phyloP scores from a whole-genome alignment of 2,329 filamentous ascomycete genomes.

The Rugonectria rugulosa region DNA sequence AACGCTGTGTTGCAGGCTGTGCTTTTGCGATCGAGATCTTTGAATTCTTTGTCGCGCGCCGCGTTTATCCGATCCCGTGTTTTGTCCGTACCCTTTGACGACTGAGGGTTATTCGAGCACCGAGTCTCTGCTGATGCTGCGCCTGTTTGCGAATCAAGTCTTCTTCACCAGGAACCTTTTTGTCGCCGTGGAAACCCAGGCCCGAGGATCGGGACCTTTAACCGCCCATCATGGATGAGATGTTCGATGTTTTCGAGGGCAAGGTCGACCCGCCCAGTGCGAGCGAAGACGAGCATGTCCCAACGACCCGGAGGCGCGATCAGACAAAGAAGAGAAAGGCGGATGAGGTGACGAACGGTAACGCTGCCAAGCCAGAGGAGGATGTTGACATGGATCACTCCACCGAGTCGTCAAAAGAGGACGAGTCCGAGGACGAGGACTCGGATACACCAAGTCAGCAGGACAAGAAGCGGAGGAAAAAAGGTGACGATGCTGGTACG shows the following conservation, averaged over 20 bases:
- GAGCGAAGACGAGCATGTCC: slow-evolving; percentile 53
- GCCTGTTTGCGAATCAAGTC: not conserved
- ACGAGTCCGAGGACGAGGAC: slow-evolving; percentile 44
- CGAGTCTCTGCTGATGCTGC: not conserved
- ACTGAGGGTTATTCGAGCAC: not conserved
- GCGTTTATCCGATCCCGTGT: slow-evolving; percentile 9
- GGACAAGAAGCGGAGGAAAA: slow-evolving; percentile 70
- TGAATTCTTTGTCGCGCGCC: slow-evolving; percentile 26
- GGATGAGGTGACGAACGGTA: slow-evolving; percentile 72
- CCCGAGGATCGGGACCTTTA: slow-evolving; percentile 21
- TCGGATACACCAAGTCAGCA: slow-evolving; percentile 58
- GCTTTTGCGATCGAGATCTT: slow-evolving; percentile 29
- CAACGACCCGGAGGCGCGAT: slow-evolving; percentile 61
- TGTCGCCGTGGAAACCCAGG: slow-evolving; percentile 17
- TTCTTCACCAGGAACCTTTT: not conserved
- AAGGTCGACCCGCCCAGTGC: slow-evolving; percentile 51
- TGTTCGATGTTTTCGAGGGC: slow-evolving; percentile 85
- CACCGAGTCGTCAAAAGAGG: slow-evolving; percentile 49
- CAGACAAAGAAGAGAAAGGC: slow-evolving; percentile 86
- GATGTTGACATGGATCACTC: slow-evolving; percentile 50
- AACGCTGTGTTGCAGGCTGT: slow-evolving; percentile 31
- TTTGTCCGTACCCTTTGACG: not conserved
- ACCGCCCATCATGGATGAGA: slow-evolving; percentile 69
- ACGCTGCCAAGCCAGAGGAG: slow-evolving; percentile 24
- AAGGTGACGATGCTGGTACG: slow-evolving; percentile 71